A percentile compares a stretch with the other conserved stretches of the same genome.
Conservation (phyloP, 1,139 yeast genomes). For the Pichia sp. region DNA sequence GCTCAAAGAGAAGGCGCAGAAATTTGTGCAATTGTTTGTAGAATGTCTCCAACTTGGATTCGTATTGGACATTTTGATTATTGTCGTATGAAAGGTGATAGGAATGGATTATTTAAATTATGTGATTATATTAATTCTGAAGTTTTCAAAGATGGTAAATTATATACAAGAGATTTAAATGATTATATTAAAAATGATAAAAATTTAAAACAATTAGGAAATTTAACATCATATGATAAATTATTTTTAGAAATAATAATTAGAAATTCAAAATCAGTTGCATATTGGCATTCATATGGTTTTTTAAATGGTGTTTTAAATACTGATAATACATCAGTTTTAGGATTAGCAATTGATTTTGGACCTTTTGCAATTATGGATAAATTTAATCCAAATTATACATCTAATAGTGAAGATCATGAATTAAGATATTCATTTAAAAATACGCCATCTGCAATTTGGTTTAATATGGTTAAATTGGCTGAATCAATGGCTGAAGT, state of each 20-base stretch:
- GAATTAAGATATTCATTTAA: conserved; percentile 65
- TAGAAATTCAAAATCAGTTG: conserved; percentile 72
- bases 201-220: conserved; percentile 17
- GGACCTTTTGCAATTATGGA: conserved; percentile 91
- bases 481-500: conserved; percentile 83
- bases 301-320: conserved; percentile 90
- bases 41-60: conserved; percentile 85
- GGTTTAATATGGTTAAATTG: conserved; percentile 88
- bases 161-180: conserved; percentile 30
- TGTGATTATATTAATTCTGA: conserved; percentile 70
- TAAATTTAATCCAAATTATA: conserved; percentile 69
- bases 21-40: conserved; percentile 75
- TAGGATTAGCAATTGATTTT: conserved; percentile 84
- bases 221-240: conserved; percentile 59
- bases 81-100: conserved; percentile 67
- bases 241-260: conserved; percentile 64
- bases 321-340: conserved; percentile 85
- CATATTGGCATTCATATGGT: conserved; percentile 87
- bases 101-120: conserved; percentile 52
- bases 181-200: conserved; percentile 14
- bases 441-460: conserved; percentile 77
- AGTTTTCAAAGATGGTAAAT: conserved; percentile 39
- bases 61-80: conserved; percentile 88
- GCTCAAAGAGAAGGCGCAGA: conserved; percentile 73
- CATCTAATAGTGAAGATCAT: conserved; percentile 88